A percentile compares a stretch with the other conserved stretches of the same genome.
phyloP scores from a whole-genome alignment of 2,329 filamentous ascomycete genomes.

The Clarireedia sp. region DNA sequence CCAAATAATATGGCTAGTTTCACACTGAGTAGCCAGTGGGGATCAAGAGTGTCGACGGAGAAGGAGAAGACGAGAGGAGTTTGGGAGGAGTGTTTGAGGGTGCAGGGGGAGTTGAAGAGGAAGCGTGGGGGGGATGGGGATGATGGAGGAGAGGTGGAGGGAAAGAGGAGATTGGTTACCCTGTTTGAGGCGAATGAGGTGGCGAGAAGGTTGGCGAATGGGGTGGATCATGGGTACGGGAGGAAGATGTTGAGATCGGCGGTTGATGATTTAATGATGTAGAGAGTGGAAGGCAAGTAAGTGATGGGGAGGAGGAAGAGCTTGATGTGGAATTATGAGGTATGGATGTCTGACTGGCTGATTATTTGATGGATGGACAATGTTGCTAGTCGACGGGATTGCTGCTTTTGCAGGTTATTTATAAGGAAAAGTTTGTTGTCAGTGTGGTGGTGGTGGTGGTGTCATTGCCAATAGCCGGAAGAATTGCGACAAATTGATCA shows the following conservation, averaged over 20 bases:
- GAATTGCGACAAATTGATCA: no score
- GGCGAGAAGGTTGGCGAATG: slow-evolving; percentile 35
- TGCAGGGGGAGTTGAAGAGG: slow-evolving; percentile 1
- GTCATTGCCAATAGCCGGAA: no score
- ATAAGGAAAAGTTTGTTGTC: no score
- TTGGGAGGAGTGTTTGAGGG: slow-evolving; percentile 8
- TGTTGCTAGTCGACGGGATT: no score
- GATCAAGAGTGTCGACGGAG: not conserved
- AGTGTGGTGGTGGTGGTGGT: no score
- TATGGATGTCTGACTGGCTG: no score
- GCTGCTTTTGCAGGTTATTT: no score
- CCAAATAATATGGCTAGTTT: not conserved
- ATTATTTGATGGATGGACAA: no score
- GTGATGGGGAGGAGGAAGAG: no score
- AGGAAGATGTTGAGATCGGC: not conserved
- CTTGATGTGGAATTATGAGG: no score
- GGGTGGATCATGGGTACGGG: not conserved
- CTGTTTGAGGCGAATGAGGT: slow-evolving; percentile 55
- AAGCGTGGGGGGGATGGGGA: slow-evolving; percentile 5
- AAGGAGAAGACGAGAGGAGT: not conserved
- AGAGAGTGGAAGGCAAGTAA: no score
- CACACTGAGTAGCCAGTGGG: not conserved
- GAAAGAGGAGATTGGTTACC: slow-evolving; percentile 46
- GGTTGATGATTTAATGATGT: no score
- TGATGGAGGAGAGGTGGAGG: slow-evolving; percentile 12